Evolutionary conservation across 1,139 yeast species (phyloP), one percentile per base, ranked within the genome.

Genomic region (Yamadazyma epiphylla): DNA sequence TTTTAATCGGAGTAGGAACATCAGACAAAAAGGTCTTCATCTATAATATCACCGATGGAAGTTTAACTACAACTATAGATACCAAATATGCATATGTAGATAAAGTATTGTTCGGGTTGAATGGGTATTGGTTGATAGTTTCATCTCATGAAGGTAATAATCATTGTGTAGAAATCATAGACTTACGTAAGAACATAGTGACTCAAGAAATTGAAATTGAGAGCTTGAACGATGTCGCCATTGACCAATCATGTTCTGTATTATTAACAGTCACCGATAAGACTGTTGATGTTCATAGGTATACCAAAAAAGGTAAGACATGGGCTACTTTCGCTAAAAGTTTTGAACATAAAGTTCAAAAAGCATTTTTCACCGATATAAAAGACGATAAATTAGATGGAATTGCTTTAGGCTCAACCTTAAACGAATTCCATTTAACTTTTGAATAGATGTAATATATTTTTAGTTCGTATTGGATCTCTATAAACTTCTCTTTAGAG

Each of bases 101-200:
- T 5, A 54, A 60, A 13, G 45, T 82, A 2, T 49, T 53, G 28
- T 83, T 83, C 58, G 80, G 83, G 6, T 60, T 70, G 16, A 83
- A 83, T 48, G 94, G 94, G 4, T 81, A 79, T 53, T 80, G 87
- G 82, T 53, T 82, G 31, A 58, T 45, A 53, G 65, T 49, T 6
- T 44, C 56, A 20, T 41, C 51, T 36, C 28, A 39, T 36, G 35
- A 38, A 10, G 42, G 30, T 2, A 31, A 31, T 5, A 33, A 36
- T 8, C 20, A 29, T 4, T 7, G 28, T 3, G 47, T 68, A n/a
- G 69, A 72, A 29, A 60, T 80, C n/a, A 63, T 71, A 47, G 85
- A 80, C 50, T 57, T 80, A 37, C 63, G 87, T 41, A 77, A 77
- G 40, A 59, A 59, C 25, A 37, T 49, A 13, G 39, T 47, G 13